Conservation (phyloP, 208 protist genomes). For the Angomonas ambiguus region DNA sequence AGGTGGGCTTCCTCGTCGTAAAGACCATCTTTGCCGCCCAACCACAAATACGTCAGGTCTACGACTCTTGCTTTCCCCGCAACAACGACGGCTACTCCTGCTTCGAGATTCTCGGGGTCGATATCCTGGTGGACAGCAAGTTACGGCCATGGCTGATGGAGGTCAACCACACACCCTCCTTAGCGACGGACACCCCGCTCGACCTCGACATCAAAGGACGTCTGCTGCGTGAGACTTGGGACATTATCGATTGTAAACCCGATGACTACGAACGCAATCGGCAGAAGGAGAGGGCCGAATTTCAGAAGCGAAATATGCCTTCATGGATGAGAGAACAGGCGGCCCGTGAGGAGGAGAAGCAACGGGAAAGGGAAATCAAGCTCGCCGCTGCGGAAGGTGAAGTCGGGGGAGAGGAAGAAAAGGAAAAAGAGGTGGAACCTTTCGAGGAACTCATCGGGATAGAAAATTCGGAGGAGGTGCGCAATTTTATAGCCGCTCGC, state of each 20-base stretch:
- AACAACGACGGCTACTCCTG: slow-evolving; percentile 91
- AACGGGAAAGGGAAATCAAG: slow-evolving; percentile 17
- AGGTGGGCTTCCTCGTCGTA: slow-evolving; percentile 73
- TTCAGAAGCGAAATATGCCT: slow-evolving; percentile 75
- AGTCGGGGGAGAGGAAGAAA: not conserved
- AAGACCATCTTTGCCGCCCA: slow-evolving; percentile 93
- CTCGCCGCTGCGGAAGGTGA: not conserved
- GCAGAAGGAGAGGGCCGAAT: slow-evolving; percentile 67
- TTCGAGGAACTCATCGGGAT: slow-evolving; percentile 12
- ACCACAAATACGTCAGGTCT: slow-evolving; percentile 85
- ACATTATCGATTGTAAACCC: slow-evolving; percentile 80
- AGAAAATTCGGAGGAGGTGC: not conserved
- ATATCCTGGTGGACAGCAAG: slow-evolving; percentile 92
- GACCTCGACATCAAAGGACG: slow-evolving; percentile 91
- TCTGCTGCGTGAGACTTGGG: slow-evolving; percentile 83
- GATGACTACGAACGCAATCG: slow-evolving; percentile 60
- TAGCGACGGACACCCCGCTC: slow-evolving; percentile 90
- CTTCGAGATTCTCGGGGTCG: slow-evolving; percentile 97
- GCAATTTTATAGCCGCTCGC: slow-evolving; percentile 20
- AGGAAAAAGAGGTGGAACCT: not conserved
- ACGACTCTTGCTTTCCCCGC: slow-evolving; percentile 89
- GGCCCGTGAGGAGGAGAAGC: not conserved
- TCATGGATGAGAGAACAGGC: slow-evolving; percentile 22
- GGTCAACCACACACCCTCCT: slow-evolving; percentile 96
- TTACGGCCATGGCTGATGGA: slow-evolving; percentile 95